Evolutionary conservation across 352 stramenopile genomes (phyloP), one percentile per base, ranked within the genome.

Genomic region (Phytophthora crassamura): DNA sequence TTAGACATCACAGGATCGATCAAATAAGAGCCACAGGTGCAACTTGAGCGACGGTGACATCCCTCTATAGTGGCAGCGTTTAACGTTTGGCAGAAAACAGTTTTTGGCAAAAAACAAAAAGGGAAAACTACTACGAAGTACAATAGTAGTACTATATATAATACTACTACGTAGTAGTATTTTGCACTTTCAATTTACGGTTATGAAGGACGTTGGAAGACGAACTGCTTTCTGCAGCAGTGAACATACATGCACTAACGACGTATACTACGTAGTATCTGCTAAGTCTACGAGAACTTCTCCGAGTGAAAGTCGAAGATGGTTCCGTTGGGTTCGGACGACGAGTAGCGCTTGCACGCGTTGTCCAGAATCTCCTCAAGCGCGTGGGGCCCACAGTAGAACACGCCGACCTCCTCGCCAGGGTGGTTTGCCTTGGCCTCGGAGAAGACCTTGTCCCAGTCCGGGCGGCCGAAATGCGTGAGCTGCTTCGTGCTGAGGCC

Each of bases 291-390:
- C 52, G 78, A 69, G 63, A 93, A 93, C 61, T 93, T 93, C 70
- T 93, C 85, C 64, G 85, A 93, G 72, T 93, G 85, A 67, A 90
- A 93, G 73, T 93, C 85, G 51, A 93, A 93, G 30, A 86, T 57
- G 15, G 83, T 90, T 54, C 85, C 85, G 18, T 80, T 74, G 5
- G 64, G 56, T 18, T 67, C 53, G 11, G 62, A 78, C 16, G 82
- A 89, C 59, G 84, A 90, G 55, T 89, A 88, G 49, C 84, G 76
- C 43, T 80, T 77, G 72, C 84, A 92, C 69, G 80, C 86, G 34
- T 83, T 84, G 45, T 77, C 74, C 20, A 96, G 59, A 35, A 89
- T 84, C 62, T 89, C 80, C 61, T 93, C 86, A n/a, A 96, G 78
- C 4, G 69, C 74, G 50, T 93, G 84, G 18, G 88, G 86, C 4